Evolutionary conservation across 805 yeast genomes (phyloP).

Genomic region (Candida multigemmis): DNA sequence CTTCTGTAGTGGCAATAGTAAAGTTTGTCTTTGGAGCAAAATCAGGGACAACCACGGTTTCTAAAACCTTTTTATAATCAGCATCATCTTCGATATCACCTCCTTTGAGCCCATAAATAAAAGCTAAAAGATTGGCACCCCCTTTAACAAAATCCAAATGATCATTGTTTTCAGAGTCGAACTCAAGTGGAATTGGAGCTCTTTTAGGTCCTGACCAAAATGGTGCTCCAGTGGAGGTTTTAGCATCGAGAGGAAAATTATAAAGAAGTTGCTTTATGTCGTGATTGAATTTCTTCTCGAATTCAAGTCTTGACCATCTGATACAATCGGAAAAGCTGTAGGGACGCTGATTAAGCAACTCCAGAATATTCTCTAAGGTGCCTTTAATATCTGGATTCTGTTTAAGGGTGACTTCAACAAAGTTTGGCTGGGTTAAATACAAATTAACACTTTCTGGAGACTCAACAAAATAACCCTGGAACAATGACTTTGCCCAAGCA

Average conservation of each 20-base stretch:
- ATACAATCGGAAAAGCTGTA: conserved; percentile 88
- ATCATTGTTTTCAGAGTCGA: conserved; percentile 66
- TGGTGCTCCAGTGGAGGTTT: conserved; percentile 81
- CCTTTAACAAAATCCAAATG: conserved; percentile 80
- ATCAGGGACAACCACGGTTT: conserved; percentile 33
- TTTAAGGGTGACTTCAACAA: conserved; percentile 83
- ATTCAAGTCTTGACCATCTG: conserved; percentile 87
- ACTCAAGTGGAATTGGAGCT: conserved; percentile 80
- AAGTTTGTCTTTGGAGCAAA: conserved; percentile 71
- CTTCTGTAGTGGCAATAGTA: conserved; percentile 79
- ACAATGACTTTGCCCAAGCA: conserved; percentile 96
- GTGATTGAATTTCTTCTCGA: conserved; percentile 74
- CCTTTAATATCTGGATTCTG: conserved; percentile 90
- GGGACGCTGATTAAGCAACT: conserved; percentile 74
- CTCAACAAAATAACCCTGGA: conserved; percentile 86
- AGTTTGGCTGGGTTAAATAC: conserved; percentile 85
- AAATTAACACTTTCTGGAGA: conserved; percentile 90
- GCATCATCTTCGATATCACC: conserved; percentile 43
- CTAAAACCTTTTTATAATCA: conserved; percentile 47
- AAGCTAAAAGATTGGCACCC: conserved; percentile 88
- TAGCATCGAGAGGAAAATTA: conserved; percentile 93
- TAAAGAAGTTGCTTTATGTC: conserved; percentile 85
- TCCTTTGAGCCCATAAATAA: conserved; percentile 81
- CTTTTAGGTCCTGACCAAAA: conserved; percentile 98
- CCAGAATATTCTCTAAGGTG: conserved; percentile 70